phyloP scores from a whole-genome alignment of 305 asterid genomes.

The Euphrasia arctica region DNA sequence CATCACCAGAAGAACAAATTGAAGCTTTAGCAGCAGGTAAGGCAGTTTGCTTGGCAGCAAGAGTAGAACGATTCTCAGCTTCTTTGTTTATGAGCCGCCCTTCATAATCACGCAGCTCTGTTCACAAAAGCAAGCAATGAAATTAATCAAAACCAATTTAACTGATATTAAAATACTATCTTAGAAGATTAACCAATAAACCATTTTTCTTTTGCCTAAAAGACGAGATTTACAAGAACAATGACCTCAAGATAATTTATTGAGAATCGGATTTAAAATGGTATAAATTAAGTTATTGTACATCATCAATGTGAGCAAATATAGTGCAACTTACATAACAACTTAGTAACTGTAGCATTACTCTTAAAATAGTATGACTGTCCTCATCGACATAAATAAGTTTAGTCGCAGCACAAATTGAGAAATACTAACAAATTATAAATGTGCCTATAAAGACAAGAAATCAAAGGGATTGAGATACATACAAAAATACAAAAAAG shows the following conservation, averaged over 20 bases:
- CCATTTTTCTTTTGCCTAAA: no score
- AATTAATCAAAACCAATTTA: background rate
- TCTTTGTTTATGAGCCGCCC: constrained; percentile 31
- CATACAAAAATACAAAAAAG: background rate
- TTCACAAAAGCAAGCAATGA: background rate
- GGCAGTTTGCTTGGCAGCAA: constrained; percentile 28
- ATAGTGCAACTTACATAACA: background rate
- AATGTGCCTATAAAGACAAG: constrained; percentile 2
- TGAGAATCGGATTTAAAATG: background rate
- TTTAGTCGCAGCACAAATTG: background rate
- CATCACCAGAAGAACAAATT: background rate
- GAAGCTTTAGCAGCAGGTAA: background rate
- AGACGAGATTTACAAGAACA: no score
- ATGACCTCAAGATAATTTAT: no score
- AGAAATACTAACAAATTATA: background rate
- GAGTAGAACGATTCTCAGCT: constrained; percentile 23
- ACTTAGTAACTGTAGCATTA: background rate
- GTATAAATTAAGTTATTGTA: background rate
- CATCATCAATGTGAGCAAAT: background rate
- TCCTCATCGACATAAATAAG: background rate
- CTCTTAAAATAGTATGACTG: background rate
- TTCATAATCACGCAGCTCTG: constrained; percentile 43
- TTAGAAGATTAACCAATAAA: no score
- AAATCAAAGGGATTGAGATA: background rate
- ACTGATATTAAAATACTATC: background rate